Conservation (phyloP, 2,329 filamentous ascomycete species). For the Fusarium poae region DNA sequence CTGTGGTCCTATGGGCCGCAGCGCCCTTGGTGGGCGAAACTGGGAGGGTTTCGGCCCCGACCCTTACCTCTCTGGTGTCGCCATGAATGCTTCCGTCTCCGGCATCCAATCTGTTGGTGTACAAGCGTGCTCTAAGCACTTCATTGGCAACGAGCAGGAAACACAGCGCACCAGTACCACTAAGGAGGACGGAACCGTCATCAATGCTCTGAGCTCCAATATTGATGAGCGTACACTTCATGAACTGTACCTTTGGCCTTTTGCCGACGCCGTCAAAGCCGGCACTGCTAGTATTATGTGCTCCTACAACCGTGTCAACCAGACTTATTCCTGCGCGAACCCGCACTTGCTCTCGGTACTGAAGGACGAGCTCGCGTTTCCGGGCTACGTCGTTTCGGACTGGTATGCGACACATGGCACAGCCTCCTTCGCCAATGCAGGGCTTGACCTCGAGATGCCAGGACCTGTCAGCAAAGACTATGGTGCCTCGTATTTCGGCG, state of each 20-base stretch:
- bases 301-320: constrained; percentile 83
- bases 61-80: constrained; percentile 73
- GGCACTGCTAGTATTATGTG: constrained; percentile 65
- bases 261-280: constrained; percentile 50
- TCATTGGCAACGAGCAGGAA: constrained; percentile 55
- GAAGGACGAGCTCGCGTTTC: constrained; percentile 84
- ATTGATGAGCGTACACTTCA: constrained; percentile 69
- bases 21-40: constrained; percentile 66
- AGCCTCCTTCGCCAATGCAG: constrained; percentile 67
- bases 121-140: constrained; percentile 56
- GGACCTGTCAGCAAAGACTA: constrained; percentile 48
- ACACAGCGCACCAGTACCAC: constrained; percentile 48
- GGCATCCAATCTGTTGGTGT: constrained; percentile 54
- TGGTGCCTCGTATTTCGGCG: constrained; percentile 1
- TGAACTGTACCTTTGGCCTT: constrained; percentile 38
- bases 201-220: constrained; percentile 54
- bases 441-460: constrained; percentile 71
- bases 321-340: constrained; percentile 85
- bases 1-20: constrained; percentile 57
- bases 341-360: constrained; percentile 79
- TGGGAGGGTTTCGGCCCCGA: constrained; percentile 75
- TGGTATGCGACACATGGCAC: constrained; percentile 80
- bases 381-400: constrained; percentile 83
- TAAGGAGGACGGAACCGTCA: constrained; percentile 44
- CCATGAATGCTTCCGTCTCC: constrained; percentile 51